Evolutionary conservation across 768 basidiomycete species (phyloP).

Genomic region (Mycena galopus): DNA sequence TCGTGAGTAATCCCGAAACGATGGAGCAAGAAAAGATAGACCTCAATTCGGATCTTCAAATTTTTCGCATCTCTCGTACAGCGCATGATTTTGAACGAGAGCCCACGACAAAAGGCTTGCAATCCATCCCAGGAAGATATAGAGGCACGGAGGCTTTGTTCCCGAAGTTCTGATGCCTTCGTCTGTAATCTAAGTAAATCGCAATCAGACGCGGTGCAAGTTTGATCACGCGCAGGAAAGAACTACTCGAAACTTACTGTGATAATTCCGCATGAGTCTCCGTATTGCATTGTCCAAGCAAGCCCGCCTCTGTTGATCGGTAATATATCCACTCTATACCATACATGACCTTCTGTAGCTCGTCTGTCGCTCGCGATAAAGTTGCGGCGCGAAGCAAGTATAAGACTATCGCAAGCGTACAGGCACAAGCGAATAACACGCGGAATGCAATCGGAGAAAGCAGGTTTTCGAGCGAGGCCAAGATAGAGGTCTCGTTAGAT

Average conservation of each 20-base stretch:
- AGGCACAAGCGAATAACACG: not conserved
- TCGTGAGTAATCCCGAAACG: no score
- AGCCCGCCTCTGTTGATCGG: not conserved
- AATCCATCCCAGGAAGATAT: not conserved
- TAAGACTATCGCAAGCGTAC: not conserved
- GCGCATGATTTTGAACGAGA: conserved; percentile 14
- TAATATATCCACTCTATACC: conserved; percentile 15
- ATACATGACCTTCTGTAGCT: not conserved
- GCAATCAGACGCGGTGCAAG: not conserved
- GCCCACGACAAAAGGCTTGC: conserved; percentile 1
- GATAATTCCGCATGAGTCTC: not conserved
- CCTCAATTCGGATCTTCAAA: conserved; percentile 20
- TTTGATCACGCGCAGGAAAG: no score
- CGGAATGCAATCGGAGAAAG: conserved; percentile 4
- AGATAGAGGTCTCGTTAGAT: conserved; percentile 20
- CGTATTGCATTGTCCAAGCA: not conserved
- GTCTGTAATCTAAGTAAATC: conserved; percentile 14
- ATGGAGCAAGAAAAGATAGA: not conserved
- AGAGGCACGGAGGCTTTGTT: conserved; percentile 18
- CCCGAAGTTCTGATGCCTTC: conserved; percentile 20
- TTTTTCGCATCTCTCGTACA: conserved; percentile 1
- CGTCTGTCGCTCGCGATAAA: not conserved
- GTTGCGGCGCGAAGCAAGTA: not conserved
- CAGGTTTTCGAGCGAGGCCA: conserved; percentile 9
- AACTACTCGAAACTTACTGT: not conserved